Conservation (phyloP, 129 eudicot species). For the Centaurea solstitialis region DNA sequence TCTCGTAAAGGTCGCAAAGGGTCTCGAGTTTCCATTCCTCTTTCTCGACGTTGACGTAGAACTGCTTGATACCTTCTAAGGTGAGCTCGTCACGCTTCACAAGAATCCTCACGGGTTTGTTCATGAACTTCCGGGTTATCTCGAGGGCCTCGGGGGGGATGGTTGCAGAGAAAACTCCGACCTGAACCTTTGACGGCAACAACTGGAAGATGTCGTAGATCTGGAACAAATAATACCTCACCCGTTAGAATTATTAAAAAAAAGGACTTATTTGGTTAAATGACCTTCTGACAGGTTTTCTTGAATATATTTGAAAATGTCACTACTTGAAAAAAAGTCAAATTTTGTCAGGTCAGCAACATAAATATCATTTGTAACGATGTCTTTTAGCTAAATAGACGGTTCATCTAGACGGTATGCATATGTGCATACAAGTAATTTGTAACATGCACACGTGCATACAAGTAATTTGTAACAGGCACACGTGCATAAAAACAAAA, state of each 20-base stretch:
- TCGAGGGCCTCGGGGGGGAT: slow-evolving; percentile 79
- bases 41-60: slow-evolving; percentile 73
- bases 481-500: too few species aligned
- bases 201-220: slow-evolving; percentile 65
- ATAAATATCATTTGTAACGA: too few species aligned
- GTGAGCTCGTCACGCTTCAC: slow-evolving; percentile 71
- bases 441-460: too few species aligned
- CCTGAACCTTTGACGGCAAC: slow-evolving; percentile 68
- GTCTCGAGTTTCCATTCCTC: slow-evolving; percentile 86
- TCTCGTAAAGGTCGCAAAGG: slow-evolving; percentile 68
- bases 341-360: too few species aligned
- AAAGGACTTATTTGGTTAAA: neutral
- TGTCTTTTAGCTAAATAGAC: too few species aligned
- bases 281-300: neutral
- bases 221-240: slow-evolving; percentile 21
- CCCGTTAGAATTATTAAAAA: neutral
- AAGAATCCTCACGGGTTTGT: slow-evolving; percentile 64
- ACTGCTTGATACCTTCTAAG: slow-evolving; percentile 70
- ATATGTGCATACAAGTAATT: too few species aligned
- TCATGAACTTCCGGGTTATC: slow-evolving; percentile 71
- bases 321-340: too few species aligned
- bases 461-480: too few species aligned
- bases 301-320: too few species aligned
- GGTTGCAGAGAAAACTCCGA: slow-evolving; percentile 74
- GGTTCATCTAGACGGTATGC: too few species aligned